Evolutionary conservation across 2,329 filamentous ascomycete genomes (phyloP), one percentile per base, ranked within the genome.

Genomic region (Talaromyces verruculosus): DNA sequence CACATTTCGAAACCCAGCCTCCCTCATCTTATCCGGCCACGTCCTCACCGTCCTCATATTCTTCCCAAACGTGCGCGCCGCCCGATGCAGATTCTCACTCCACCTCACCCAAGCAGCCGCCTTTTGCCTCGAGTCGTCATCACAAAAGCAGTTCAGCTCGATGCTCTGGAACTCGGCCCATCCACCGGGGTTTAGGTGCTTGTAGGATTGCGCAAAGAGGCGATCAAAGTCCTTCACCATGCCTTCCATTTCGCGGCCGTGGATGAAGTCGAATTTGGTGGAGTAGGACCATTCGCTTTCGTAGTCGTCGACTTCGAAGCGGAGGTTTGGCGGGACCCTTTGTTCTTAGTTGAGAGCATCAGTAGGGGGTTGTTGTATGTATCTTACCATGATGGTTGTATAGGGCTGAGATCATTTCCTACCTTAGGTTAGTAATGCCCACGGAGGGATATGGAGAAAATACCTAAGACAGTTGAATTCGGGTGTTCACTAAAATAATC

Each of bases 401-500:
- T 78, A 28, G 76, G 76, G 55, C 69, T 72, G 5, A 78, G 67
- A 60, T 77, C 75, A 49, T 67, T 69, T 25, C 67, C 67, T 69
- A 11, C 2, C 13, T 49, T 10, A 3, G 30, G 15, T 62, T 25
- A 65, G 28, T n/a, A 4, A 47, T 13, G 17, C 10, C 11, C 3
- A 37, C 8, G n/a, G 15, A 28, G 25, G 33, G 5, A 43, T 5
- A 11, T 63, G 35, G 5, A 15, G 19, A 30, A 37, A 25, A 13
- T 72, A 43, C 76, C 76, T n/a, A 75, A 61, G 22, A 75, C 68
- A 65, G 67, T 51, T 1, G 75, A 71, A 45, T 71, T 71, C 17
- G 76, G 75, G 60, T 72, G 73, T 51, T 73, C 69, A 64, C 67
- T 69, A 45, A 7, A 5, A 19, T 5, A 17, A 19, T 60, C 15